Evolutionary conservation across 306 rosid species (phyloP).

Genomic region (Neltuma alba): DNA sequence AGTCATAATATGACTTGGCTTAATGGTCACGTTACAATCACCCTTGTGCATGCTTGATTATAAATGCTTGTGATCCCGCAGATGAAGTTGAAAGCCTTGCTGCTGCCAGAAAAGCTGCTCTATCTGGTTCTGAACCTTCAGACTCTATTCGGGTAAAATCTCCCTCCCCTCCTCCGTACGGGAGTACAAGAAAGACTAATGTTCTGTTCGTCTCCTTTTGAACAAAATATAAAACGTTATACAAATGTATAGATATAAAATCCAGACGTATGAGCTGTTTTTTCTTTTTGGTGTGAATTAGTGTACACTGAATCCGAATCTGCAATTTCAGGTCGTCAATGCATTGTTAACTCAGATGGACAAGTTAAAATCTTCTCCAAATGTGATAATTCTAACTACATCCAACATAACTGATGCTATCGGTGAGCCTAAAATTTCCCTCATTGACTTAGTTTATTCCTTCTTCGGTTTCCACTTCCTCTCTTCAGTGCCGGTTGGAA

Average conservation of each 20-base stretch:
- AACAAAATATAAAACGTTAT: background rate
- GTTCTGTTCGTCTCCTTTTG: background rate
- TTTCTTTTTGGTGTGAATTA: constrained; percentile 1
- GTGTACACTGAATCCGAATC: constrained; percentile 34
- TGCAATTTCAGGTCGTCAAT: constrained; percentile 85
- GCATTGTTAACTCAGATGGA: constrained; percentile 96
- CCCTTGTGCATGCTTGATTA: constrained; percentile 32
- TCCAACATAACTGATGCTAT: constrained; percentile 96
- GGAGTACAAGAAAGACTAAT: background rate
- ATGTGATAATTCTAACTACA: constrained; percentile 90
- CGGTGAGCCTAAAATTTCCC: constrained; percentile 62
- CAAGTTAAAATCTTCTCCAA: constrained; percentile 88
- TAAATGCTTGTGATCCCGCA: constrained; percentile 48
- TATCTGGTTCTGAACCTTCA: constrained; percentile 99
- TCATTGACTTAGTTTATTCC: constrained; percentile 3
- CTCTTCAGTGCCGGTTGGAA: constrained; percentile 24
- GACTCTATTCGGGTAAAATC: constrained; percentile 89
- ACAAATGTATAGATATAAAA: background rate
- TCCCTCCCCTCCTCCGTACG: constrained; percentile 9
- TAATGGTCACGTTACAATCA: constrained; percentile 31
- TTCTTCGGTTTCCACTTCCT: constrained; percentile 20
- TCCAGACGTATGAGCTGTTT: background rate
- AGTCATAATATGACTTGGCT: constrained; percentile 47
- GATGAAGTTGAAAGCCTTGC: constrained; percentile 99
- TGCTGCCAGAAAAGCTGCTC: constrained; percentile 96